A percentile compares a stretch with the other conserved stretches of the same genome.
phyloP scores from a whole-genome alignment of 2,329 filamentous ascomycete species.

The Ophiostoma ulmi region DNA sequence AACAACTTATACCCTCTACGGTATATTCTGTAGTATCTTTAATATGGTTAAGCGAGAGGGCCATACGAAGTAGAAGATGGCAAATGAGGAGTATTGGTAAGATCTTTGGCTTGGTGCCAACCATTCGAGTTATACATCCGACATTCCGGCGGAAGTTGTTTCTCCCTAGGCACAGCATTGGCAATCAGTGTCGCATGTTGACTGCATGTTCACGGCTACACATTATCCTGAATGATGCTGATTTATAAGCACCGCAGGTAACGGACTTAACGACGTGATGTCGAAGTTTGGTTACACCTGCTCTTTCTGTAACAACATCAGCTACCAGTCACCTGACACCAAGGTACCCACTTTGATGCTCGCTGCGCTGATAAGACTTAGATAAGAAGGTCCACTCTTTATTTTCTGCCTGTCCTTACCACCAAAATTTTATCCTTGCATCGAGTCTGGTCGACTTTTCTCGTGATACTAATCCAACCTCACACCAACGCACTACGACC shows the following conservation, averaged over 20 bases:
- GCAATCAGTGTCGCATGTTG: too few relatives aligned
- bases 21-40: background rate
- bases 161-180: too few relatives aligned
- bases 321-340: background rate
- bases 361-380: background rate
- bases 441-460: background rate
- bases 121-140: too few relatives aligned
- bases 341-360: background rate
- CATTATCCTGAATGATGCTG: background rate
- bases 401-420: slow-evolving; percentile 4
- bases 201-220: too few relatives aligned
- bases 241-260: background rate
- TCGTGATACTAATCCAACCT: background rate
- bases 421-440: slow-evolving; percentile 5
- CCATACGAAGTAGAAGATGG: too few relatives aligned
- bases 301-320: background rate
- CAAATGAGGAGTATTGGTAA: too few relatives aligned
- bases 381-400: background rate
- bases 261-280: background rate
- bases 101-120: too few relatives aligned
- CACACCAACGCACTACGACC: background rate
- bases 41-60: background rate
- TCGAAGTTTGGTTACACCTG: background rate
- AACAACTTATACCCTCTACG: background rate
- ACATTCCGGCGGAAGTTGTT: too few relatives aligned